These are phyloP conservation scores for Penicilliopsis zonata DNA, from an alignment of 495 filamentous ascomycete species.

Conservation along the genomic window DNA sequence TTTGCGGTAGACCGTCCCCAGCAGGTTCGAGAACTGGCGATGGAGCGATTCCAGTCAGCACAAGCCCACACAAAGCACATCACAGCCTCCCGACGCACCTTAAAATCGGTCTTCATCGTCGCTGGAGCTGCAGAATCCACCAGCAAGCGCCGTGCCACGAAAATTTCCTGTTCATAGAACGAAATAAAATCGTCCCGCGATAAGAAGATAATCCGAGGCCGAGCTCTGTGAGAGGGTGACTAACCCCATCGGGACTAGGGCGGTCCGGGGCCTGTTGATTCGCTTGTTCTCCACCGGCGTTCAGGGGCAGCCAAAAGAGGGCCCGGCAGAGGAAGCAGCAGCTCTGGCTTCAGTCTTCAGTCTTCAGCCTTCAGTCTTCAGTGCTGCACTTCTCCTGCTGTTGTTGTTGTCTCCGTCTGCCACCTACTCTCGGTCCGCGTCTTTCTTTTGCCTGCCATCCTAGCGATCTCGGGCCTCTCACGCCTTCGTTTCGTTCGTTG, in stretches of 20 bases:
- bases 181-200: conserved; percentile 8
- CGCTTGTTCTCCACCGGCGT: conserved; percentile 1
- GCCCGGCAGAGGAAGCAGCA: not conserved
- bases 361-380: not conserved
- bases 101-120: conserved; percentile 93
- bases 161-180: not conserved
- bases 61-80: not conserved
- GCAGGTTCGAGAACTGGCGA: conserved; percentile 83
- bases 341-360: not conserved
- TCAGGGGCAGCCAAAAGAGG: conserved; percentile 4
- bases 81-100: conserved; percentile 35
- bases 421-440: conserved; percentile 7
- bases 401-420: not conserved
- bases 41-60: conserved; percentile 1
- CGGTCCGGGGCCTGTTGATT: conserved; percentile 5
- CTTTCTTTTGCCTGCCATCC: conserved; percentile 6
- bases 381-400: not conserved
- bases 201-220: conserved; percentile 14
- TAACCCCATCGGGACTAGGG: conserved; percentile 1
- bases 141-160: not conserved
- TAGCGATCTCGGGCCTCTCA: too few species aligned
- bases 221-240: not conserved
- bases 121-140: conserved; percentile 6
- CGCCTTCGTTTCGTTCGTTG: conserved; percentile 10
- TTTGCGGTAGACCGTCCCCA: conserved; percentile 94